phyloP scores from a whole-genome alignment of 2,329 filamentous ascomycete species.

The Volutella citrinella region DNA sequence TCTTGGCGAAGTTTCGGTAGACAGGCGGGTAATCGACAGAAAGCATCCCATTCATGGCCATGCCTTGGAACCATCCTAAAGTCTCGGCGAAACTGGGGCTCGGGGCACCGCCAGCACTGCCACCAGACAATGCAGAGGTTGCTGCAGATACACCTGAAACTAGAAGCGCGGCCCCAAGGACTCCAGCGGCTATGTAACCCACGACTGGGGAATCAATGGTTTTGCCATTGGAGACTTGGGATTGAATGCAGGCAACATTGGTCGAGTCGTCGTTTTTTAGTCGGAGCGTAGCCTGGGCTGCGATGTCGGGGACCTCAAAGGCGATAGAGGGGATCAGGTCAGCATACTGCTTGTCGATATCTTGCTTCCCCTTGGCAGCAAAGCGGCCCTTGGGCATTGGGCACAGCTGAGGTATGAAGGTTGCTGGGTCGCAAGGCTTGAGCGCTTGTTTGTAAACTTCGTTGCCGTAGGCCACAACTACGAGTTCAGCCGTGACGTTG shows the following conservation, averaged over 20 bases:
- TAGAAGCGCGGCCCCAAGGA: constrained; percentile 79
- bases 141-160: constrained; percentile 70
- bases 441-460: constrained; percentile 77
- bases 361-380: constrained; percentile 66
- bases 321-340: constrained; percentile 81
- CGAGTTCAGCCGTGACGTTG: constrained; percentile 75
- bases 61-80: constrained; percentile 85
- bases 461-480: constrained; percentile 80
- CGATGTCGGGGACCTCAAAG: constrained; percentile 86
- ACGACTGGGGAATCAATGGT: constrained; percentile 72
- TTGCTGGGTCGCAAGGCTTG: constrained; percentile 72
- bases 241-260: constrained; percentile 80
- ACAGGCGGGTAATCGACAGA: constrained; percentile 84
- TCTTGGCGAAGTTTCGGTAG: constrained; percentile 86
- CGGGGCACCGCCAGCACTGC: constrained; percentile 57
- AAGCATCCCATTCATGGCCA: constrained; percentile 96
- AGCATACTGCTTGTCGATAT: constrained; percentile 69
- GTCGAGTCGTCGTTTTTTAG: constrained; percentile 58
- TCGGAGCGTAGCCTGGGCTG: constrained; percentile 77
- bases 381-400: constrained; percentile 79
- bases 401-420: constrained; percentile 72
- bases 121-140: constrained; percentile 56
- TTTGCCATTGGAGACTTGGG: constrained; percentile 83
- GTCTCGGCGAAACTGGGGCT: constrained; percentile 86
- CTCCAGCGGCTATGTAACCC: constrained; percentile 77